Evolutionary conservation across 164 flowering plant genomes (phyloP).

Genomic region (Kalanchoe fedtschenkoi): DNA sequence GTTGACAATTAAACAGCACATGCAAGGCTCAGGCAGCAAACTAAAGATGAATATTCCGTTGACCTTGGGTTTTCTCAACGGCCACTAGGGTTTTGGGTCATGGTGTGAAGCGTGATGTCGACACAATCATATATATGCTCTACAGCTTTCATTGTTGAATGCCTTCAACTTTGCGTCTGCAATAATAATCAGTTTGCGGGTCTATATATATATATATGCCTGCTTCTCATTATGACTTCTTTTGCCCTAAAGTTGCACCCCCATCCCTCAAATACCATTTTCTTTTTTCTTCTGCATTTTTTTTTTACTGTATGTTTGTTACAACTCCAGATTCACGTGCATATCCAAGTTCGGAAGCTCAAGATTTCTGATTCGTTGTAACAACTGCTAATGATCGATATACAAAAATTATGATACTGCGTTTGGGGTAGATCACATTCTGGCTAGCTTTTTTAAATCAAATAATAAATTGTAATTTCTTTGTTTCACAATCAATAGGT

Average conservation of each 20-base stretch:
- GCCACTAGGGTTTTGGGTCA: not conserved
- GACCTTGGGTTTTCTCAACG: constrained; percentile 1
- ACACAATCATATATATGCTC: not conserved
- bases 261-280: not conserved
- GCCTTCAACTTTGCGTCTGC: constrained; percentile 6
- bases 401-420: no score
- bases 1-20: no score
- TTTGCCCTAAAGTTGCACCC: not conserved
- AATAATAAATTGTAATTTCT: no score
- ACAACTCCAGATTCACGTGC: not conserved
- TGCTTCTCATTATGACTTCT: not conserved
- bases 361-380: no score
- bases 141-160: not conserved
- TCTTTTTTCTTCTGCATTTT: not conserved
- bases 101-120: constrained; percentile 5
- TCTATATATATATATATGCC: no score
- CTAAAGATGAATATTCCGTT: not conserved
- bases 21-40: not conserved
- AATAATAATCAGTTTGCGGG: not conserved
- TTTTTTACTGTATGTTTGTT: not conserved
- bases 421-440: no score
- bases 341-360: not conserved
- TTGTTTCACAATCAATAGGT: no score
- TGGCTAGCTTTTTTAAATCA: no score
- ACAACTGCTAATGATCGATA: no score